Percentiles rank a stretch among this genome's conserved stretches.
Conservation (phyloP, 768 basidiomycete genomes). For the Guyanaporus albipodus region DNA sequence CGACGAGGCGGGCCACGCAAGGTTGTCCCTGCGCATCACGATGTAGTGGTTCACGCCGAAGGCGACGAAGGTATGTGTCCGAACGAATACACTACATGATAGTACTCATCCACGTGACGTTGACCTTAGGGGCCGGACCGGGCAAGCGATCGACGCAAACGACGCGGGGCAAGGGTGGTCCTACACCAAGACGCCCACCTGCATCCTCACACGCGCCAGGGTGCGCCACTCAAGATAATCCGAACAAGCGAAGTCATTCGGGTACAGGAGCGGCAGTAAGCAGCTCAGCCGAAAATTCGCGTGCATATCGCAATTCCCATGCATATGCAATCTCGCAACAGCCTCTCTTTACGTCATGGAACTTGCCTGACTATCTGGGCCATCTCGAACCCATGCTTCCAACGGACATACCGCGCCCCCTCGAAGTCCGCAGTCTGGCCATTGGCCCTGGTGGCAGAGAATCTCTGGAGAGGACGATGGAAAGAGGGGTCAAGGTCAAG, state of each 20-base stretch:
- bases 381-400: conserved; percentile 85
- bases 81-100: conserved; percentile 6
- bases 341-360: conserved; percentile 81
- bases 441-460: conserved; percentile 43
- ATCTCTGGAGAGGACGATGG: conserved; percentile 56
- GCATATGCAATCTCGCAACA: conserved; percentile 77
- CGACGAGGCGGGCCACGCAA: conserved; percentile 32
- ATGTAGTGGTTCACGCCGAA: conserved; percentile 37
- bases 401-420: conserved; percentile 64
- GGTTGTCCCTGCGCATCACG: conserved; percentile 18
- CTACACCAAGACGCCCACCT: conserved; percentile 31
- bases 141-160: conserved; percentile 39
- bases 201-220: conserved; percentile 28
- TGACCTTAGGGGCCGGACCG: conserved; percentile 34
- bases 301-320: conserved; percentile 76
- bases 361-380: conserved; percentile 87
- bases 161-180: conserved; percentile 34
- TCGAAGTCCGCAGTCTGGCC: conserved; percentile 59
- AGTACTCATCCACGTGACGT: conserved; percentile 34
- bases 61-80: conserved; percentile 59
- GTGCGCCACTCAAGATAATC: conserved; percentile 41
- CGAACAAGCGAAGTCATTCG: conserved; percentile 47
- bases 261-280: conserved; percentile 34
- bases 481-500: conserved; percentile 82
- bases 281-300: conserved; percentile 46